These are phyloP conservation scores for Boletellus emodensis DNA, from an alignment of 768 basidiomycete species.

Conservation along the genomic window DNA sequence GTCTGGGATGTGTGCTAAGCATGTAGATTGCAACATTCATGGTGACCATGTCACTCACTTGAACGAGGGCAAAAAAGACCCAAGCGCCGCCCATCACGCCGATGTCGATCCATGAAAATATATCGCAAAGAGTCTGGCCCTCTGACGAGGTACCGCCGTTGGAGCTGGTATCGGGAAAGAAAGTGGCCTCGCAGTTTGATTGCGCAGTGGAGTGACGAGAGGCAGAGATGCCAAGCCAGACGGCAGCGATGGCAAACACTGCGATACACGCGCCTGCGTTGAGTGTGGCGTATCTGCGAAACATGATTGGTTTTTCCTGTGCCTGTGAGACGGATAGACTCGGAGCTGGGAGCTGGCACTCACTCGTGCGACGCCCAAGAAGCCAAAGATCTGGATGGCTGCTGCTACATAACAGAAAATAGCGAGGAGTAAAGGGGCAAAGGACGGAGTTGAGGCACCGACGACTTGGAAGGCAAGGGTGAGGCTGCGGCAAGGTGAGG, in stretches of 20 bases:
- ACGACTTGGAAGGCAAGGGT: conserved; percentile 54
- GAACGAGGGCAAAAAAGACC: conserved; percentile 72
- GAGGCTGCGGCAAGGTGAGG: conserved; percentile 1
- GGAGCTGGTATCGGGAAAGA: conserved; percentile 42
- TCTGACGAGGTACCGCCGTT: conserved; percentile 38
- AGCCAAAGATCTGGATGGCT: conserved; percentile 75
- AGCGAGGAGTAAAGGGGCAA: conserved; percentile 70
- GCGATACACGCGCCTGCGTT: conserved; percentile 52
- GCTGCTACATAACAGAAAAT: conserved; percentile 74
- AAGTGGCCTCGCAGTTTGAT: conserved; percentile 55
- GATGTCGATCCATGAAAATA: conserved; percentile 90
- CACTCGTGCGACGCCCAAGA: conserved; percentile 79
- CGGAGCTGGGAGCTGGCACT: neutral
- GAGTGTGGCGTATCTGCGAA: conserved; percentile 64
- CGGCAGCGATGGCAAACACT: conserved; percentile 74
- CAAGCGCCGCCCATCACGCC: conserved; percentile 91
- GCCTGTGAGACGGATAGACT: conserved; percentile 3
- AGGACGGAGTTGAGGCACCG: conserved; percentile 77
- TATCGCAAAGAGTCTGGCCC: conserved; percentile 73
- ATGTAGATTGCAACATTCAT: neutral
- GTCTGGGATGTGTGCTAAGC: conserved; percentile 34
- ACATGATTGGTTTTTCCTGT: conserved; percentile 66
- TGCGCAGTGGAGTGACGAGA: conserved; percentile 70
- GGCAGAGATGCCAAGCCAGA: conserved; percentile 80
- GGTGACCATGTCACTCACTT: conserved; percentile 45